A percentile compares a stretch with the other conserved stretches of the same genome.
phyloP scores from a whole-genome alignment of 2,329 filamentous ascomycete genomes.

The Clarireedia monteithiana region DNA sequence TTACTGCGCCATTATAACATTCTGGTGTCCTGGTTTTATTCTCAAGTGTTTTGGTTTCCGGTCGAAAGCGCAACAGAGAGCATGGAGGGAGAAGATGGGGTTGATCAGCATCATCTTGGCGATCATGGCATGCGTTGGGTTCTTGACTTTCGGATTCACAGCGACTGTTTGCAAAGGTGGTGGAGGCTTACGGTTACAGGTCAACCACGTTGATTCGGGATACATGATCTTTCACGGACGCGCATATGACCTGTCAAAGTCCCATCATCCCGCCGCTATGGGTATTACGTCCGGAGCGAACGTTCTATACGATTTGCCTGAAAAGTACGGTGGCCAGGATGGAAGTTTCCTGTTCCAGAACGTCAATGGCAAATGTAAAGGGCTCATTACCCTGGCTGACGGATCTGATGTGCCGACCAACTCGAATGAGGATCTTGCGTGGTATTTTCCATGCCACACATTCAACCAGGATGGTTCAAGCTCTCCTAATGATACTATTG shows the following conservation, averaged over 20 bases:
- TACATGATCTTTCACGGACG: constrained; percentile 96
- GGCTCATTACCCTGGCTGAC: constrained; percentile 64
- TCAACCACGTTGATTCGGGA: constrained; percentile 72
- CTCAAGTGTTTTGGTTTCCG: constrained; percentile 80
- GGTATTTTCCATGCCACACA: constrained; percentile 91
- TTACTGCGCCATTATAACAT: constrained; percentile 89
- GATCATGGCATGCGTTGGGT: constrained; percentile 86
- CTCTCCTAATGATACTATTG: constrained; percentile 62
- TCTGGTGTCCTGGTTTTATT: constrained; percentile 85
- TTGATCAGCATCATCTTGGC: constrained; percentile 86
- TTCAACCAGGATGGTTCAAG: constrained; percentile 92
- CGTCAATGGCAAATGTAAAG: constrained; percentile 95
- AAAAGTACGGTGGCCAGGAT: constrained; percentile 79
- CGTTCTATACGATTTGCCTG: constrained; percentile 77
- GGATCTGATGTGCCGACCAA: constrained; percentile 76
- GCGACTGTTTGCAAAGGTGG: constrained; percentile 73
- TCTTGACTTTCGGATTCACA: constrained; percentile 94
- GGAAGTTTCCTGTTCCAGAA: constrained; percentile 98
- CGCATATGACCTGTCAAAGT: constrained; percentile 75
- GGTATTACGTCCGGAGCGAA: constrained; percentile 71
- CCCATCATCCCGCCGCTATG: constrained; percentile 69
- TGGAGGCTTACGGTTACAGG: constrained; percentile 61
- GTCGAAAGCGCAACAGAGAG: constrained; percentile 77
- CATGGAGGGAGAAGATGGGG: constrained; percentile 98
- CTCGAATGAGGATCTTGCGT: constrained; percentile 65